Evolutionary conservation across 176 grass and related monocot species (phyloP).

Genomic region (Oryza meyeriana): DNA sequence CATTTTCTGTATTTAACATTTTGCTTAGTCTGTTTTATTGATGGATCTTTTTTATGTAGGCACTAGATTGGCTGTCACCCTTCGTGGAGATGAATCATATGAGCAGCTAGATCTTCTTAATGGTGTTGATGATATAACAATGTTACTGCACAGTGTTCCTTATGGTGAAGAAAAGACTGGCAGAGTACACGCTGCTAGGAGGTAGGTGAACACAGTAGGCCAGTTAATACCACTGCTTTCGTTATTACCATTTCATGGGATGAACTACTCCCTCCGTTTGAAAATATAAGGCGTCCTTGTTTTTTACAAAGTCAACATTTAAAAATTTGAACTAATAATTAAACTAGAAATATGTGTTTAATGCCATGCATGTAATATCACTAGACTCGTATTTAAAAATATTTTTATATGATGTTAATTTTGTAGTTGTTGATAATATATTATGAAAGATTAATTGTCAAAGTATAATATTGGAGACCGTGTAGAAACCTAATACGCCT

Average conservation of each 20-base stretch:
- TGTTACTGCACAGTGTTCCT: conserved; percentile 81
- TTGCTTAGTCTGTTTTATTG: conserved; percentile 23
- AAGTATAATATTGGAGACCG: too few species aligned
- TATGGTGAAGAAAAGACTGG: conserved; percentile 73
- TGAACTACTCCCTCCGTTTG: too few species aligned
- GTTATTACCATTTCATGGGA: background rate
- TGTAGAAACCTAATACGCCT: too few species aligned
- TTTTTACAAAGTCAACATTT: too few species aligned
- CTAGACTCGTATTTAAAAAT: too few species aligned
- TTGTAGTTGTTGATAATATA: too few species aligned
- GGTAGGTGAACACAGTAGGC: conserved; percentile 39
- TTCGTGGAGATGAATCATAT: conserved; percentile 72
- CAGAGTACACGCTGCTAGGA: conserved; percentile 83
- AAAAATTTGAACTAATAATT: too few species aligned
- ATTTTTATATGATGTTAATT: too few species aligned
- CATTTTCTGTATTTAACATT: background rate
- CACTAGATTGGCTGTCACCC: conserved; percentile 78
- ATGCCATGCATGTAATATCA: too few species aligned
- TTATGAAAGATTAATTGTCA: too few species aligned
- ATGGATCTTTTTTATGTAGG: conserved; percentile 38
- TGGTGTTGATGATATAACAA: conserved; percentile 71
- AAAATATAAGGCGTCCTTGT: too few species aligned
- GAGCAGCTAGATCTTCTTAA: conserved; percentile 76
- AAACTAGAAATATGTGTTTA: too few species aligned
- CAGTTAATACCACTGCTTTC: background rate